Base-by-base conservation (phyloP, 805 yeast genomes). In the Kockiozyma suomiensis region DNA sequence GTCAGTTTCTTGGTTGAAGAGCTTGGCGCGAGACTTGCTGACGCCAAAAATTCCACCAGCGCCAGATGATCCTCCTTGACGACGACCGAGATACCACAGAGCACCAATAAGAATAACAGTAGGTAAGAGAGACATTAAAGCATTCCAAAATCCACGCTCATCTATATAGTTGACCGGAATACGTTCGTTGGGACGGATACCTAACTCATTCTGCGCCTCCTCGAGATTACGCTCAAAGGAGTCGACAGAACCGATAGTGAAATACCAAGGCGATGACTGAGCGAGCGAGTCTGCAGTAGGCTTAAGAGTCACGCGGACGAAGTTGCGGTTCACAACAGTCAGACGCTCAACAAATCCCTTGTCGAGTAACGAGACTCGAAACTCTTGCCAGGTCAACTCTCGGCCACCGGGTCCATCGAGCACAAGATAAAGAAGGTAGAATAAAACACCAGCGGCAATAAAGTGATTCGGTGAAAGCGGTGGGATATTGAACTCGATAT, bases 321-420 rank as follows among this genome's bases (percentile, higher is more conserved):
- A 80, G 12, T 83, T 78, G 68, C 87, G 87, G 76, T 94, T 93
- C 32, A 90, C 84, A 6, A 94, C 92, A 19, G 84, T 74, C 54
- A 94, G 78, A 65, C 82, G 83, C 49, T 84, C 80, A 13, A 94
- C 99, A 45, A 84, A 79, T 4, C 91, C 91, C 68, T 85, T 88
- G 63, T 87, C 88, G 61, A 94, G 78, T 69, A 85, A 86, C 49
- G 85, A 79, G 4, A 85, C 78, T 43, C 90, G 82, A 76, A 94
- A 93, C 70, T 93, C 96, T 76, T 94, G 98, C 87, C 91, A 94
- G 1, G 97, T 85, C 60, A 93, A 79, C 70, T 89, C 91, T 15
- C 65, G 57, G 2, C 66, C 68, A 17, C 21, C 37, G 37, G 56
- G 64, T 13, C 56, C 52, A 19, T 52, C 66, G 12, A 56, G 37